phyloP scores from a whole-genome alignment of 768 basidiomycete species.

The Rhodotorula graminis region DNA sequence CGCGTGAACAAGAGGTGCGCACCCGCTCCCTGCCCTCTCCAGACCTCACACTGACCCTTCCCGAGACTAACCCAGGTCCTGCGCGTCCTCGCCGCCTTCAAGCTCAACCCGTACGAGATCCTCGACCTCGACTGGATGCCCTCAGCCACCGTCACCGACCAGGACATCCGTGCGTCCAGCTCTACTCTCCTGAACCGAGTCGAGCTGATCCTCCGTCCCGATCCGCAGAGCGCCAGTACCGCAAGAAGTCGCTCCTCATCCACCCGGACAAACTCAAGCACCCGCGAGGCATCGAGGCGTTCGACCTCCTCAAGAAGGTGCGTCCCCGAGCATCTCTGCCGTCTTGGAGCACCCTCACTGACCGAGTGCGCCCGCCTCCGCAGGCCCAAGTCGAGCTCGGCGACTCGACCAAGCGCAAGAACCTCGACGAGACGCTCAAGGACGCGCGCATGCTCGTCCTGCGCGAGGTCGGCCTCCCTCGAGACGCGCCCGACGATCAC shows the following conservation, averaged over 20 bases:
- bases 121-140: conserved; percentile 68
- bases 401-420: conserved; percentile 25
- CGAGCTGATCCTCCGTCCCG: no score
- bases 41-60: background rate
- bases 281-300: conserved; percentile 73
- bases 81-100: conserved; percentile 88
- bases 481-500: conserved; percentile 59
- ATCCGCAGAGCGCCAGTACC: conserved; percentile 42
- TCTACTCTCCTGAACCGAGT: conserved; percentile 22
- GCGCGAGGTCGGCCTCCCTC: conserved; percentile 56
- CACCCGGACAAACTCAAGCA: conserved; percentile 91
- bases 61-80: conserved; percentile 7
- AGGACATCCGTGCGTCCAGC: conserved; percentile 57
- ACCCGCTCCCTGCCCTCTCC: background rate
- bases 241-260: conserved; percentile 59
- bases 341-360: background rate
- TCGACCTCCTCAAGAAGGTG: conserved; percentile 89
- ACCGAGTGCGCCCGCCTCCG: background rate
- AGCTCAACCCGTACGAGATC: conserved; percentile 94
- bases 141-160: conserved; percentile 52
- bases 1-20: conserved; percentile 39
- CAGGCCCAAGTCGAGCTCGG: conserved; percentile 78
- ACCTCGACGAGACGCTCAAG: conserved; percentile 66
- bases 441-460: conserved; percentile 64
- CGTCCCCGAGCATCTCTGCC: background rate